Evolutionary conservation across 345 rosid genomes (phyloP), one percentile per base, ranked within the genome.

Genomic region (Arabis hirsuta): DNA sequence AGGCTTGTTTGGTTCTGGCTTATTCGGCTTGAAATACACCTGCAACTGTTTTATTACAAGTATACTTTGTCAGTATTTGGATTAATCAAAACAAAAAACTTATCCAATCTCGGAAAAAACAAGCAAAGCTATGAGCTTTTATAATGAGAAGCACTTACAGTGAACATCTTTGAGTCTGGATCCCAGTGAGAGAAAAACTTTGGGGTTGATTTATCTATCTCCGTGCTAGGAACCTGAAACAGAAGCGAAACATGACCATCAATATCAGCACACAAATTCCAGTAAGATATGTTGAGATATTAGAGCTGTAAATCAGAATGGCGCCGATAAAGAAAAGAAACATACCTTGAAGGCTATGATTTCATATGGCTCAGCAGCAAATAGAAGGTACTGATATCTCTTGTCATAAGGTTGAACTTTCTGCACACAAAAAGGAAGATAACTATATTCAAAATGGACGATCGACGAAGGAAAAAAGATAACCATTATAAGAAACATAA

Each of bases 181-280:
- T 95, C 99, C 98, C 99, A 91, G 72, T 91, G 99, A 5, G 97
- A 90, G 74, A 95, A 95, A 82, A 91, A 95, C 82, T 95, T 95
- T 1, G 97, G 96, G 54, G 99, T 91, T 65, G 97, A 91, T 78
- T 95, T 95, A 73, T 95, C 99, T 26, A 95, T 88, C 81, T 91
- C 97, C 8, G 97, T 87, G 92, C 98, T 95, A 31, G 99, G 99
- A 84, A 95, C 98, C 99, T 91, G 85, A 70, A 69, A 75, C 34
- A 32, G 0, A 76, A 12, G 12, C 0, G 4, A 27, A 62, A 60
- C 57, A 67, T 3, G 16, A 4, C 44, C 27, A 65, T 73, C 59
- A 50, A 61, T 53, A 43, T 53, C 54, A n/a, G 7, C 19, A 67
- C n/a, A 34, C 24, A 34, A 34, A 12, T 13, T 66, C 58, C 4